phyloP scores from a whole-genome alignment of 768 basidiomycete species.

The Royoungia palumana region DNA sequence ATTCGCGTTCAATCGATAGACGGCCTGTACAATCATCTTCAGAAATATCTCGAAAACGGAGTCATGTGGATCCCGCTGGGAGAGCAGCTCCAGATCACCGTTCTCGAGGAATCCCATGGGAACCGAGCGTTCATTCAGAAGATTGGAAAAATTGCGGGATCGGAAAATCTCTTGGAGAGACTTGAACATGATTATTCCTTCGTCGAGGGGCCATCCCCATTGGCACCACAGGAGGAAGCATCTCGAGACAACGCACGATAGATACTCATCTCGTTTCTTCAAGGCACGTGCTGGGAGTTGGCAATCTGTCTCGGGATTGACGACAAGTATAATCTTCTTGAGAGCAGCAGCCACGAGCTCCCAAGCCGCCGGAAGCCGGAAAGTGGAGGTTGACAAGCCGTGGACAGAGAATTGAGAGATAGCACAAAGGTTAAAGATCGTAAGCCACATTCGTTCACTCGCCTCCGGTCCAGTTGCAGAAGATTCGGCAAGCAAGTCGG shows the following conservation, averaged over 20 bases:
- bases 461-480: slow-evolving; percentile 37
- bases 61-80: slow-evolving; percentile 51
- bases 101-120: slow-evolving; percentile 70
- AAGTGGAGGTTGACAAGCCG: slow-evolving; percentile 41
- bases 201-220: slow-evolving; percentile 75
- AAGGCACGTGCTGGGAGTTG: slow-evolving; percentile 36
- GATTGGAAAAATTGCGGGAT: slow-evolving; percentile 70
- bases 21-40: slow-evolving; percentile 72
- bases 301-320: slow-evolving; percentile 43
- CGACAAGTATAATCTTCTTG: slow-evolving; percentile 53
- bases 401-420: slow-evolving; percentile 74
- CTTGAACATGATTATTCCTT: slow-evolving; percentile 56
- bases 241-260: slow-evolving; percentile 63
- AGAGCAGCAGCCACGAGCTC: slow-evolving; percentile 56
- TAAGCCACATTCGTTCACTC: slow-evolving; percentile 72
- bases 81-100: slow-evolving; percentile 52
- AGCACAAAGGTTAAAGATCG: slow-evolving; percentile 64
- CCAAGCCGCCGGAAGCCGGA: slow-evolving; percentile 61
- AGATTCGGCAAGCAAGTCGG: slow-evolving; percentile 30
- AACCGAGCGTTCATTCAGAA: slow-evolving; percentile 56
- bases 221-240: slow-evolving; percentile 67
- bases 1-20: slow-evolving; percentile 30
- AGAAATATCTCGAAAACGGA: slow-evolving; percentile 77
- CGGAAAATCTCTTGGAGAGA: slow-evolving; percentile 71
- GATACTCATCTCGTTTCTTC: slow-evolving; percentile 64